Percentiles rank a stretch among this genome's conserved stretches.
phyloP scores from a whole-genome alignment of 768 basidiomycete species.

The Trametes maxima region DNA sequence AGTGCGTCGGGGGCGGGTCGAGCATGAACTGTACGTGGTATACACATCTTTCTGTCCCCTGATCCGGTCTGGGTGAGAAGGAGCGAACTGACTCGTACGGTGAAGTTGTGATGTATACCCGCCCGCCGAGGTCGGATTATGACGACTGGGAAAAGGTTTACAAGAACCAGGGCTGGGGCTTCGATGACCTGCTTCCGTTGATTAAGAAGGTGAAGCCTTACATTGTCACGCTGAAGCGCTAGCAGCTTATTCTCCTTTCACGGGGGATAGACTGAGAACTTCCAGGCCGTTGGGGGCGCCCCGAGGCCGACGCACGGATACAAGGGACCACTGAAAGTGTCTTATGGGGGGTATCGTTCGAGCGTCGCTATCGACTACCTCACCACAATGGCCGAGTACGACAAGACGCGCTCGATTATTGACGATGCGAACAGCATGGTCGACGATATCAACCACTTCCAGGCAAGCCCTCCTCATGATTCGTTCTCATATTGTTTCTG shows the following conservation, averaged over 20 bases:
- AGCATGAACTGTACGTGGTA: slow-evolving; percentile 39
- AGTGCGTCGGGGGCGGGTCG: slow-evolving; percentile 62
- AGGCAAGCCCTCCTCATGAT: not conserved
- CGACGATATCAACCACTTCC: not conserved
- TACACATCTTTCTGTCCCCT: slow-evolving; percentile 17
- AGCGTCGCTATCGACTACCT: slow-evolving; percentile 51
- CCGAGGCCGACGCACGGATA: slow-evolving; percentile 38
- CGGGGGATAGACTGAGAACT: slow-evolving; percentile 37
- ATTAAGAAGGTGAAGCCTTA: slow-evolving; percentile 42
- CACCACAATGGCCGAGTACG: slow-evolving; percentile 43
- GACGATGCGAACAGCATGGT: not conserved
- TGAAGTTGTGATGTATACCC: slow-evolving; percentile 49
- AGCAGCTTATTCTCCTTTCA: not conserved
- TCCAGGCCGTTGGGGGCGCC: slow-evolving; percentile 30
- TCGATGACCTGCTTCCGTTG: slow-evolving; percentile 56
- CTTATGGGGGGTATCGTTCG: slow-evolving; percentile 41
- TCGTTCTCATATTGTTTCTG: not conserved
- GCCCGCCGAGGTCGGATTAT: slow-evolving; percentile 63
- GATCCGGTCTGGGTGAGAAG: not conserved
- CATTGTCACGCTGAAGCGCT: not conserved
- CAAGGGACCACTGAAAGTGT: slow-evolving; percentile 38
- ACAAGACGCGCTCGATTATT: not conserved
- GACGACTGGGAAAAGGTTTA: slow-evolving; percentile 59
- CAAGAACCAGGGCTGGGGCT: slow-evolving; percentile 64
- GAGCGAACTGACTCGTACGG: not conserved